A percentile compares a stretch with the other conserved stretches of the same genome.
Conservation (phyloP, 257 asterid genomes). For the Petunia axillaris region DNA sequence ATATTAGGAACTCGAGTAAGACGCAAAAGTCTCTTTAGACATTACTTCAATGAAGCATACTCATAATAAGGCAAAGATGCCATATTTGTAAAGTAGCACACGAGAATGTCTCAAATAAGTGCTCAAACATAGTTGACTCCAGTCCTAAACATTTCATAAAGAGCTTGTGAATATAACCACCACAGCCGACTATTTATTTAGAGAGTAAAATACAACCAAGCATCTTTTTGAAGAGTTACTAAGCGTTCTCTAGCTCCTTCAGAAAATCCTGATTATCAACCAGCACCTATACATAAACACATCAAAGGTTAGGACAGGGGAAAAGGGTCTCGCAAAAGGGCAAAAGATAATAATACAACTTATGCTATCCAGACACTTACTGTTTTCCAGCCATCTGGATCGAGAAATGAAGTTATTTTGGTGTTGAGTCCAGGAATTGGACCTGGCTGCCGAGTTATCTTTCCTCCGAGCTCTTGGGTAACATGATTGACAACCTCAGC, state of each 20-base stretch:
- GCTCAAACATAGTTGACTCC: constrained; percentile 11
- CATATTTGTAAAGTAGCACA: not conserved
- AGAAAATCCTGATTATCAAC: constrained; percentile 89
- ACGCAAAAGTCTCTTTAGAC: too few species aligned
- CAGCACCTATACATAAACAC: constrained; percentile 61
- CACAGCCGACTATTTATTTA: constrained; percentile 12
- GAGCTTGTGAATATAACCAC: constrained; percentile 2
- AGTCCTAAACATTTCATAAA: not conserved
- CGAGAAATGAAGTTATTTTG: constrained; percentile 83
- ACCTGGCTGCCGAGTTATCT: constrained; percentile 87
- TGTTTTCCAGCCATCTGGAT: constrained; percentile 99
- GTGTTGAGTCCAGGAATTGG: constrained; percentile 91
- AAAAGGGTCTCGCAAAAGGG: not conserved
- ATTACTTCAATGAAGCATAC: not conserved
- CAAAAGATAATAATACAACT: not conserved
- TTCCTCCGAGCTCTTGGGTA: constrained; percentile 89
- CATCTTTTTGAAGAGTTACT: constrained; percentile 32
- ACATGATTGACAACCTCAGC: constrained; percentile 80
- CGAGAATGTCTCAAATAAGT: not conserved
- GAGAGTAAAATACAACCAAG: constrained; percentile 11
- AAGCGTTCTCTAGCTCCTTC: constrained; percentile 64
- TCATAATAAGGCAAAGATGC: not conserved
- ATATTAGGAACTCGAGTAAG: not conserved
- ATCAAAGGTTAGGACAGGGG: constrained; percentile 5
- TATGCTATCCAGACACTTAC: constrained; percentile 47